phyloP scores from a whole-genome alignment of 1,284 basidiomycete species.

The Mycosarcoma mackinlayi region DNA sequence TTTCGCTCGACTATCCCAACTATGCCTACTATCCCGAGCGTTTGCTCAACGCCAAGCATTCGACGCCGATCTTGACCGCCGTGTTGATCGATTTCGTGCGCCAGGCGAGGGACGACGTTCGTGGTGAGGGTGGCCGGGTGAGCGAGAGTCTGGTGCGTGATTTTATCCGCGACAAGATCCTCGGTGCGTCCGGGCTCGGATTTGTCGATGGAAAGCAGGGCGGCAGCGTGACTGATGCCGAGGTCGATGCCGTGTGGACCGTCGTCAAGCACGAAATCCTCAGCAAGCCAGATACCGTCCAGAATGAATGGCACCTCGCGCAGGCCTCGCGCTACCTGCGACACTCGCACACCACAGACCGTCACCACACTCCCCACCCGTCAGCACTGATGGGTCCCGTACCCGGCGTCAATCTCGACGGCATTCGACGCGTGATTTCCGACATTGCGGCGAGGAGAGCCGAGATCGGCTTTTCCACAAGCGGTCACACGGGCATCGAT shows the following conservation, averaged over 20 bases:
- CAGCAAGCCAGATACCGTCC: background rate
- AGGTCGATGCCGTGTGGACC: slow-evolving; percentile 58
- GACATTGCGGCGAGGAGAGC: slow-evolving; percentile 61
- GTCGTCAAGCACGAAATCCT: slow-evolving; percentile 35
- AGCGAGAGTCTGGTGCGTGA: slow-evolving; percentile 26
- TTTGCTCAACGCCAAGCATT: slow-evolving; percentile 65
- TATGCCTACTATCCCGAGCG: slow-evolving; percentile 68
- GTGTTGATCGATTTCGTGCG: slow-evolving; percentile 53
- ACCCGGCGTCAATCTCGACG: slow-evolving; percentile 40
- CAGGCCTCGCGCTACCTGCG: background rate
- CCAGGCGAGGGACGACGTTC: slow-evolving; percentile 1
- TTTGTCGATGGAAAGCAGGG: slow-evolving; percentile 23
- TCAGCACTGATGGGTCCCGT: slow-evolving; percentile 15
- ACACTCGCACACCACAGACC: slow-evolving; percentile 3
- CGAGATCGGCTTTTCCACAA: slow-evolving; percentile 69
- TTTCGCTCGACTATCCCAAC: slow-evolving; percentile 64
- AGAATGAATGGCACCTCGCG: background rate
- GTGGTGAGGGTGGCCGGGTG: background rate
- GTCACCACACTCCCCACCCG: background rate
- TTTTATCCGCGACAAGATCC: slow-evolving; percentile 42
- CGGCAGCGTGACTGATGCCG: slow-evolving; percentile 45
- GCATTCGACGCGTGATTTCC: slow-evolving; percentile 42
- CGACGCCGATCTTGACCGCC: slow-evolving; percentile 61
- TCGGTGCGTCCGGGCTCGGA: slow-evolving; percentile 40
- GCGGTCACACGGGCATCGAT: slow-evolving; percentile 70